Evolutionary conservation across 2,329 filamentous ascomycete species (phyloP), one percentile per base, ranked within the genome.

Genomic region (Fusarium staphyleae): DNA sequence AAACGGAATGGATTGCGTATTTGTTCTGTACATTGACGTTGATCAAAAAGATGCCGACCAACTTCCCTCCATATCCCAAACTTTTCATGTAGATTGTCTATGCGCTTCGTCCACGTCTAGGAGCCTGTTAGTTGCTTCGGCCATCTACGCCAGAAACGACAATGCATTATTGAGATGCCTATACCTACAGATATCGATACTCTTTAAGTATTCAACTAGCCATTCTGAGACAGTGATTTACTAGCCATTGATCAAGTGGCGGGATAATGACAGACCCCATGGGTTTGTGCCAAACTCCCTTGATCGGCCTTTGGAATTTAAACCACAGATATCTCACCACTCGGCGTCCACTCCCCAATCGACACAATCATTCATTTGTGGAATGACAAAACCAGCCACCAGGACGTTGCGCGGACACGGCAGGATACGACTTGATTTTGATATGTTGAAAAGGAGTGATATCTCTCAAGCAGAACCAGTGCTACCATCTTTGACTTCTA

Each of bases 221-320:
- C 28, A 30, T 12, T 7, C 12, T 9, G n/a, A 30, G 12, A 13
- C 28, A 30, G 12, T 12, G 28, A n/a, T n/a, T 12, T 13, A 12
- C 28, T 4, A 11, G 14, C 13, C 5, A 26, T 26, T 55, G 39
- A 33, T 18, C 33, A 30, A 18, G 15, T 14, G 2, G 18, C 37
- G 13, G 43, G 35, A 46, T 29, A 13, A n/a, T 48, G 16, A n/a
- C 14, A 33, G 16, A 40, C 34, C 26, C 18, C 34, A 37, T n/a
- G 32, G 24, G 15, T 46, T 41, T 14, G 46, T 22, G 14, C 33
- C 15, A 14, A 16, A 19, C 49, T 48, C 57, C 57, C 55, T 59
- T 60, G 51, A 62, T 62, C 43, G 19, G 9, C 48, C n/a, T 39
- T 35, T 41, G 62, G 62, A 64, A 64, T 64, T 46, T 15, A 36